Conservation (phyloP, 768 basidiomycete genomes). For the Melanogaster broomeanus region DNA sequence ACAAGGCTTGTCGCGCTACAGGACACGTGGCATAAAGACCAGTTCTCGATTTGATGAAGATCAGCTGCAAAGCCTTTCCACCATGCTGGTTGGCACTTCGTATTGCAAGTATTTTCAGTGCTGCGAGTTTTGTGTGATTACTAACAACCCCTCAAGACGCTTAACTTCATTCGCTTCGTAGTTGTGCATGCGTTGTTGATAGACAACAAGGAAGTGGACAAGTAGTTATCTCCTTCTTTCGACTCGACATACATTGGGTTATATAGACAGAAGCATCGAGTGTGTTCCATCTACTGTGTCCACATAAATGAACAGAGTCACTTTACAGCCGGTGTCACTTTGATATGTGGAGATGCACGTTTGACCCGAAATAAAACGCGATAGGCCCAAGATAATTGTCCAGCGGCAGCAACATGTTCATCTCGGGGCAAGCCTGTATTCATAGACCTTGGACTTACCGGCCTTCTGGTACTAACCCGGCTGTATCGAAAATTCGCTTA, state of each 20-base stretch:
- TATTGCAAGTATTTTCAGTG: constrained; percentile 58
- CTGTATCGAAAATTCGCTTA: constrained; percentile 5
- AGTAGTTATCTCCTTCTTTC: not conserved
- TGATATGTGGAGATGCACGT: not conserved
- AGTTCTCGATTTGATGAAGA: constrained; percentile 86
- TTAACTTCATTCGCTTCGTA: constrained; percentile 19
- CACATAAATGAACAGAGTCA: not conserved
- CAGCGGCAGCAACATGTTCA: too few relatives aligned
- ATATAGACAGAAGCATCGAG: not conserved
- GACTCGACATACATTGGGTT: not conserved
- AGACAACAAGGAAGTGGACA: not conserved
- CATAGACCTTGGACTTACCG: not conserved
- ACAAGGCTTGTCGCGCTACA: constrained; percentile 32
- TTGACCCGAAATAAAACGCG: not conserved
- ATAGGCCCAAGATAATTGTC: not conserved
- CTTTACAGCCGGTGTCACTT: not conserved
- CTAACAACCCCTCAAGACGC: constrained; percentile 25
- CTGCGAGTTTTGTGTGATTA: constrained; percentile 1
- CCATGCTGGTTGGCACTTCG: constrained; percentile 88
- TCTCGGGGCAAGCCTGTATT: not conserved
- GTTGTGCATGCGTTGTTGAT: not conserved
- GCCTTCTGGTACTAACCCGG: not conserved
- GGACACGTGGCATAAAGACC: constrained; percentile 94
- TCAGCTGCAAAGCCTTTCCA: constrained; percentile 82
- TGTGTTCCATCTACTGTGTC: not conserved